Evolutionary conservation across 2,329 filamentous ascomycete genomes (phyloP), one percentile per base, ranked within the genome.

Genomic region (Berkeleyomyces basicola): DNA sequence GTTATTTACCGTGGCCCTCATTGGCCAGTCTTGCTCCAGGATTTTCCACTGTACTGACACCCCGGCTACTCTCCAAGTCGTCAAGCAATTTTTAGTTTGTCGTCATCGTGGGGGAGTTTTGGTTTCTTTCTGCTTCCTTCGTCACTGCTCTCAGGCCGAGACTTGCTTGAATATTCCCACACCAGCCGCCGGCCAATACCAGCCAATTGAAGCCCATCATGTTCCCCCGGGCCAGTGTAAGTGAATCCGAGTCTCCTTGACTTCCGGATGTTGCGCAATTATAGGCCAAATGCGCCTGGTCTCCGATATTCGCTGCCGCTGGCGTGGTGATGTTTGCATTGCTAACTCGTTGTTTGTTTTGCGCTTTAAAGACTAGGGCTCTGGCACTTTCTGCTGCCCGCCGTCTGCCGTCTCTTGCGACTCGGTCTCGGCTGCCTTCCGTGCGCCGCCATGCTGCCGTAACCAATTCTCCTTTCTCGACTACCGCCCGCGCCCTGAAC

Each of bases 171-270:
- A 49, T 23, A 16, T 23, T 55, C 51, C 3, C 11, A 23, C 33
- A 55, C 33, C 6, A 7, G 39, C 36, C 14, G 14, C 51, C 36
- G 16, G 51, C 40, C 44, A 49, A 36, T 49, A 10, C 49, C 39
- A 6, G 4, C 37, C 31, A n/a, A 55, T 55, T 55, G 9, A 14
- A 58, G 37, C 43, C 55, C 44, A 58, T 14, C 31, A 65, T 65
- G 63, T 40, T 62, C 53, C 63, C 61, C 36, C 63, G 63, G 55
- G 49, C 61, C 61, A 65, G 60, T 58, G 63, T 65, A 65, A 65
- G 63, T 62, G 11, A 16, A 3, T 39, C 6, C 11, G 33, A n/a
- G n/a, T n/a, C 16, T 59, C 33, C 11, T 11, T 49, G 23, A 43
- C 11, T 1, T 14, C 39, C 14, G 5, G 16, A 16, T 2, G 11